These are phyloP conservation scores for Rauvolfia tetraphylla DNA, from an alignment of 257 asterid species.

Conservation along the genomic window DNA sequence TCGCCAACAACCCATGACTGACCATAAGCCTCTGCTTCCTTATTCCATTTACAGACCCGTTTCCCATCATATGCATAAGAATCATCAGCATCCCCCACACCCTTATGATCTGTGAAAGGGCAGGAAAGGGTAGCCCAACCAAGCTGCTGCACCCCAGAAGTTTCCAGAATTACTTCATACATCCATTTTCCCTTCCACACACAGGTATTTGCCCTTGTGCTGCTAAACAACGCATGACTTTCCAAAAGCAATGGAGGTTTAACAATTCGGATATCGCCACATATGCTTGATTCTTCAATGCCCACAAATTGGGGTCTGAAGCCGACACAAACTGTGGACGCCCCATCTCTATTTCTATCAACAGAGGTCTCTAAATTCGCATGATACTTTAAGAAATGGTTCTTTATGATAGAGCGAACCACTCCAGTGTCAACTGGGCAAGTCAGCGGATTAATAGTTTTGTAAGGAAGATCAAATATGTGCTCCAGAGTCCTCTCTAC, in stretches of 20 bases:
- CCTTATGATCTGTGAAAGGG: slow-evolving; percentile 82
- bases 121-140: slow-evolving; percentile 94
- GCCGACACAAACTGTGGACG: slow-evolving; percentile 43
- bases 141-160: slow-evolving; percentile 87
- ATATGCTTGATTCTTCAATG: slow-evolving; percentile 76
- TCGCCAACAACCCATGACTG: slow-evolving; percentile 97
- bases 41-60: slow-evolving; percentile 87
- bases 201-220: slow-evolving; percentile 81
- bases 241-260: slow-evolving; percentile 71
- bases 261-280: slow-evolving; percentile 73
- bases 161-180: slow-evolving; percentile 95
- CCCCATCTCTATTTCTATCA: slow-evolving; percentile 48
- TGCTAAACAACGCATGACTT: slow-evolving; percentile 84
- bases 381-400: slow-evolving; percentile 48
- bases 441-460: slow-evolving; percentile 51
- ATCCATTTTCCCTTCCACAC: slow-evolving; percentile 99
- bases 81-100: slow-evolving; percentile 94
- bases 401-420: slow-evolving; percentile 58
- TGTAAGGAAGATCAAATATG: slow-evolving; percentile 76
- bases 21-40: slow-evolving; percentile 71
- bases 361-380: slow-evolving; percentile 32
- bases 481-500: slow-evolving; percentile 88
- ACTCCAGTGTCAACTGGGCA: slow-evolving; percentile 43
- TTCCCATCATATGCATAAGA: slow-evolving; percentile 95
- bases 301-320: slow-evolving; percentile 41